Evolutionary conservation across 202 grass and related monocot genomes (phyloP).

Genomic region (Dendrocalamus latiflorus): DNA sequence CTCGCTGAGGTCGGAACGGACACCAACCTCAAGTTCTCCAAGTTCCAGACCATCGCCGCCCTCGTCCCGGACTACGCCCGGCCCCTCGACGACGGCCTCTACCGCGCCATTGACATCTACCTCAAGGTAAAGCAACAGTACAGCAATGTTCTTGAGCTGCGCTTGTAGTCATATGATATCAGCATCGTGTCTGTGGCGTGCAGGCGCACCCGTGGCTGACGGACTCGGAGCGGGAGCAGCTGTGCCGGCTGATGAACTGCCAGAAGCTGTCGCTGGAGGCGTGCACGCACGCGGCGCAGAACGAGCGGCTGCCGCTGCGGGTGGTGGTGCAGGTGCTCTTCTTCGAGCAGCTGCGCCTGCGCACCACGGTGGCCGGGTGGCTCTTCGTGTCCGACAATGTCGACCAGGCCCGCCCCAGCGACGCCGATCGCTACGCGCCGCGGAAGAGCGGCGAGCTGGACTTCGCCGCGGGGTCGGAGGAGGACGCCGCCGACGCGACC

Average conservation of each 20-base stretch:
- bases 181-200: too few species aligned
- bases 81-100: too few species aligned
- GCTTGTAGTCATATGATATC: background rate
- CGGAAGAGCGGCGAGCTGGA: conserved; percentile 7
- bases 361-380: conserved; percentile 60
- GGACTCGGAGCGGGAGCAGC: conserved; percentile 70
- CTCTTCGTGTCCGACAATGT: conserved; percentile 60
- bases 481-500: background rate
- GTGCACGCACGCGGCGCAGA: conserved; percentile 69
- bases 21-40: too few species aligned
- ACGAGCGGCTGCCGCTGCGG: conserved; percentile 78
- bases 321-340: conserved; percentile 87
- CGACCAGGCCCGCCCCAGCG: conserved; percentile 32
- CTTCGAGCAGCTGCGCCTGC: conserved; percentile 80
- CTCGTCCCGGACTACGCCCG: conserved; percentile 60
- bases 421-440: background rate
- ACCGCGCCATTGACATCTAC: conserved; percentile 90
- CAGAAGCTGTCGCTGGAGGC: conserved; percentile 83
- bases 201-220: conserved; percentile 74
- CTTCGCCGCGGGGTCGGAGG: conserved; percentile 1
- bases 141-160: background rate
- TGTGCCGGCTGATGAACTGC: conserved; percentile 77
- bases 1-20: too few species aligned
- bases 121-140: too few species aligned
- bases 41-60: too few species aligned